phyloP scores from a whole-genome alignment of 2,329 filamentous ascomycete genomes.

The Sporothrix protearum region DNA sequence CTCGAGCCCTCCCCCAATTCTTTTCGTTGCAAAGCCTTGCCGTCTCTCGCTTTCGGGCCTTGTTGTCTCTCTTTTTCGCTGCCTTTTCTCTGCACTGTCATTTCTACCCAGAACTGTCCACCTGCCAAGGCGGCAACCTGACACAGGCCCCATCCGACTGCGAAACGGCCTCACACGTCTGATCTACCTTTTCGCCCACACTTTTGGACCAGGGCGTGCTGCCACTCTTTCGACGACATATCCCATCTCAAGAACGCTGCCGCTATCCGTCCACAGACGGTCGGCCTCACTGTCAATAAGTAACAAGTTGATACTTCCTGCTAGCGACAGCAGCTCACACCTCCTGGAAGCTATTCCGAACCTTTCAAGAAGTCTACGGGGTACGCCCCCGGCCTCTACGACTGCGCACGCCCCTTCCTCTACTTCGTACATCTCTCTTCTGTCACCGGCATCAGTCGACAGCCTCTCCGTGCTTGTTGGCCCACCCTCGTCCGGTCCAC shows the following conservation, averaged over 20 bases:
- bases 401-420: constrained; percentile 8
- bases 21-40: constrained; percentile 32
- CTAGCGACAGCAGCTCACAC: neutral
- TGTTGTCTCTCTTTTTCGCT: neutral
- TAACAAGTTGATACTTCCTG: too few species aligned
- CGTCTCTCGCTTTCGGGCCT: constrained; percentile 27
- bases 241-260: neutral
- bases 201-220: neutral
- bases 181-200: constrained; percentile 26
- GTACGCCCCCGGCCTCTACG: neutral
- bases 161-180: constrained; percentile 50
- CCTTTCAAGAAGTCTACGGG: neutral
- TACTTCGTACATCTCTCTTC: constrained; percentile 19
- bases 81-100: neutral
- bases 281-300: neutral
- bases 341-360: neutral
- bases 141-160: constrained; percentile 38
- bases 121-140: constrained; percentile 33
- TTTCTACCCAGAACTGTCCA: neutral
- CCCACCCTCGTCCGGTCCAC: constrained; percentile 17
- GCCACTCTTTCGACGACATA: neutral
- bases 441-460: constrained; percentile 18
- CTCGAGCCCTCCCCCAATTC: constrained; percentile 35
- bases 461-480: constrained; percentile 13
- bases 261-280: neutral